phyloP scores from a whole-genome alignment of 352 stramenopile genomes.

The Phytophthora parvispora region DNA sequence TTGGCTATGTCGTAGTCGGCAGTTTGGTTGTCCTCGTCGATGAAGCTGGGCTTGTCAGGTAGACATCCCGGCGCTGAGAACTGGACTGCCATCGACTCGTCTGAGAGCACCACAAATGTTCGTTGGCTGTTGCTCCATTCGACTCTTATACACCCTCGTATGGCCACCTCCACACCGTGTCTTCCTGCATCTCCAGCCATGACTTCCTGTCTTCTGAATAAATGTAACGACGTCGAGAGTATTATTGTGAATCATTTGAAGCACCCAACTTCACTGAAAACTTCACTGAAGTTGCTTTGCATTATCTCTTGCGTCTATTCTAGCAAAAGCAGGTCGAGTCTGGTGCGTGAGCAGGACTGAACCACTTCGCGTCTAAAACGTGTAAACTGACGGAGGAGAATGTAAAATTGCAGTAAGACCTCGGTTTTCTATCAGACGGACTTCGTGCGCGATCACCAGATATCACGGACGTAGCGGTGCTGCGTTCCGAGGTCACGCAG shows the following conservation, averaged over 20 bases:
- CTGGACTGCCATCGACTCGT: conserved; percentile 10
- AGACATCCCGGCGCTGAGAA: neutral
- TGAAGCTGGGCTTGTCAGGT: neutral
- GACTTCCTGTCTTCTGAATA: neutral
- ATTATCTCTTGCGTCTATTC: conserved; percentile 27
- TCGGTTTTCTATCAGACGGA: conserved; percentile 9
- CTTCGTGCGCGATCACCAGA: conserved; percentile 69
- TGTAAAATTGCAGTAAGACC: conserved; percentile 13
- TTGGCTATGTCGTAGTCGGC: conserved; percentile 11
- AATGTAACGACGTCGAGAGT: conserved; percentile 1
- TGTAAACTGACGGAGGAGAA: conserved; percentile 42
- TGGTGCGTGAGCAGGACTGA: conserved; percentile 1
- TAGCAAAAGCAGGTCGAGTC: conserved; percentile 10
- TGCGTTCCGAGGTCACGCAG: conserved; percentile 69
- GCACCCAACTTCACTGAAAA: too few species aligned
- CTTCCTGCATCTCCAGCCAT: too few species aligned
- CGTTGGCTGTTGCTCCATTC: conserved; percentile 13
- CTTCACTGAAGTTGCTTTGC: neutral
- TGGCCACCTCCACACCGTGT: too few species aligned
- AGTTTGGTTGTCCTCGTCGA: conserved; percentile 4
- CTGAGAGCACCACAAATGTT: conserved; percentile 9
- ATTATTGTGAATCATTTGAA: conserved; percentile 1
- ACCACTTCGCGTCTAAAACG: neutral
- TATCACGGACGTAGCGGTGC: conserved; percentile 91
- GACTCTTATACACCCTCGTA: too few species aligned